Base-by-base conservation (phyloP, 441 rosid species). In the Geranium incanum region DNA sequence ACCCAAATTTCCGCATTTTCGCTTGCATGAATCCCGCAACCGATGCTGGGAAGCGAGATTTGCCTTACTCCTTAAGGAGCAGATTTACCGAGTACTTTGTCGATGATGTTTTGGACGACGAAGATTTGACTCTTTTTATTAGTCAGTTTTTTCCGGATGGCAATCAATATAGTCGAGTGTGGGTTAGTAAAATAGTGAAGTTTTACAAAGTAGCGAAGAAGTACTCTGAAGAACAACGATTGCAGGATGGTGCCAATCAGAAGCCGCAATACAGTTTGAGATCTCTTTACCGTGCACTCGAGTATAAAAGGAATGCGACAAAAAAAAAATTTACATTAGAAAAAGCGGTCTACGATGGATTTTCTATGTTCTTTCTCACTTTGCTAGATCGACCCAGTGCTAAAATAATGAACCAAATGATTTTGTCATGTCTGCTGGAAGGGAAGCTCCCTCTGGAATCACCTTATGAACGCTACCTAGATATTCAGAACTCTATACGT, bases 1-100 rank as follows among this genome's bases (percentile, higher is more conserved):
- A 93, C 84, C 82, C 85, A 71, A 80, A 82, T 80, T 95, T 95
- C 68, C 97, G 97, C 50, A 77, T 93, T 77, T 95, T 93, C 89
- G 90, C 97, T 19, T 93, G 99, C 74, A 95, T 95, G 99, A 95
- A 95, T 84, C 99, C 99, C 28, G 99, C 98, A 80, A 95, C 96
- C 67, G 99, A 95, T 88, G 98, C 99, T 75, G 99, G 99, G 74
- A 95, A 95, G 82, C 79, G 97, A 74, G 99, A 95, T 73, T 84
- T 95, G 80, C 96, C 97, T 3, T 81, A 80, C 76, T 80, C 96
- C 55, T 68, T 95, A 66, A 86, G 88, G 41, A 82, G 97, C 84
- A 86, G 99, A 80, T 95, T 95, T 81, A 88, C 98, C 2, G 97
- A 91, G 81, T 91, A 85, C 76, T 89, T 87, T 85, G 96, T 95